Conservation (phyloP, 257 asterid species). For the Craterostigma plantagineum region DNA sequence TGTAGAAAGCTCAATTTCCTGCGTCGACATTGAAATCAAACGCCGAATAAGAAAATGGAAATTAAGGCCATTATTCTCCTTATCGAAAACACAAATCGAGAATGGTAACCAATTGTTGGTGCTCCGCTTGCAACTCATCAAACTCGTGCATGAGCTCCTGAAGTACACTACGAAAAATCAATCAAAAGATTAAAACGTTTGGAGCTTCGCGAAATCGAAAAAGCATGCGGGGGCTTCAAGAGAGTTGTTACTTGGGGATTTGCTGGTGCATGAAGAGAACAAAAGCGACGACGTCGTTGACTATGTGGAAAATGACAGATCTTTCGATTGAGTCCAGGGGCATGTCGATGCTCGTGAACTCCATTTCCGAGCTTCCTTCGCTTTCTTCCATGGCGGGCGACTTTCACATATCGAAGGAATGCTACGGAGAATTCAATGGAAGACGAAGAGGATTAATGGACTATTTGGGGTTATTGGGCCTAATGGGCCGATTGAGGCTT, state of each 20-base stretch:
- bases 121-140: slow-evolving; percentile 44
- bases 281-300: slow-evolving; percentile 50
- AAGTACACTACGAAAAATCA: slow-evolving; percentile 26
- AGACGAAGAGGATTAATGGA: no score
- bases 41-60: not conserved
- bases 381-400: slow-evolving; percentile 32
- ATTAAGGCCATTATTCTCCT: not conserved
- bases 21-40: slow-evolving; percentile 1
- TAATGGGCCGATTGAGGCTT: no score
- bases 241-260: slow-evolving; percentile 71
- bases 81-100: not conserved
- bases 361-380: slow-evolving; percentile 40
- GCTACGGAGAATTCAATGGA: no score
- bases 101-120: slow-evolving; percentile 35
- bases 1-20: slow-evolving; percentile 47
- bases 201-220: not conserved
- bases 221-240: not conserved
- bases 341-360: slow-evolving; percentile 26
- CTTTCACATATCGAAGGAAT: no score
- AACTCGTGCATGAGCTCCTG: slow-evolving; percentile 71
- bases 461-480: no score
- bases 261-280: slow-evolving; percentile 91
- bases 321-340: slow-evolving; percentile 28
- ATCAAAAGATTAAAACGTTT: slow-evolving; percentile 7
- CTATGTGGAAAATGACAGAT: slow-evolving; percentile 61